Conservation (phyloP, 192 early-diverging fungal species). For the Linnemannia elongata region DNA sequence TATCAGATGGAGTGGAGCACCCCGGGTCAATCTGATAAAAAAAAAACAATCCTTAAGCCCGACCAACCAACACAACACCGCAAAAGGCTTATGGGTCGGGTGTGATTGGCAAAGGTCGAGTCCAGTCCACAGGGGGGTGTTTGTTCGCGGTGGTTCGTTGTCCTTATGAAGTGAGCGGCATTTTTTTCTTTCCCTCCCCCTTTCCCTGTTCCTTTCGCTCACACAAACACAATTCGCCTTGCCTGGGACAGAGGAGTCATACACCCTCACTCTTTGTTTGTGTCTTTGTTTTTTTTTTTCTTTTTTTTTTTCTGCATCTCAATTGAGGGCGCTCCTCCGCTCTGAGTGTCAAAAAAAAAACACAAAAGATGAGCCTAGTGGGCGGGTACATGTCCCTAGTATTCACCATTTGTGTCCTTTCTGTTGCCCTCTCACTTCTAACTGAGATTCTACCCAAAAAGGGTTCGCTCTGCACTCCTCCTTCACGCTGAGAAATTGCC, state of each 20-base stretch:
- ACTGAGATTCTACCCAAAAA: neutral
- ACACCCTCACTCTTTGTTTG: neutral
- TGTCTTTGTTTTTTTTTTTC: neutral
- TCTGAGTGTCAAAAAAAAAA: conserved; percentile 5
- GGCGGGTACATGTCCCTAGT: neutral
- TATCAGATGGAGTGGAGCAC: neutral
- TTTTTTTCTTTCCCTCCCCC: neutral
- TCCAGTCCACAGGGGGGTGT: neutral
- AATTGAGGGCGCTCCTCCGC: neutral
- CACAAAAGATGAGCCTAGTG: neutral
- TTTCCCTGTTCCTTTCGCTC: neutral
- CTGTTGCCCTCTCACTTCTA: neutral
- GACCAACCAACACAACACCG: neutral
- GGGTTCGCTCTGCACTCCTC: neutral
- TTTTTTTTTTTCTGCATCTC: neutral
- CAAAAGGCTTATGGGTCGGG: conserved; percentile 2
- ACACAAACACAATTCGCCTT: neutral
- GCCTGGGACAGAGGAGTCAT: neutral
- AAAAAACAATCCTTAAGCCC: neutral
- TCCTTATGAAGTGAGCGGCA: neutral
- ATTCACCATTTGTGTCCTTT: neutral
- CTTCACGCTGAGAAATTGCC: neutral
- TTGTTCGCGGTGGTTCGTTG: neutral
- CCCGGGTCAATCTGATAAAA: conserved; percentile 7
- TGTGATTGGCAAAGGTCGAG: neutral